Percentiles rank a stretch among this genome's conserved stretches.
Conservation (phyloP, 2,329 filamentous ascomycete genomes). For the Remersonia thermophila region DNA sequence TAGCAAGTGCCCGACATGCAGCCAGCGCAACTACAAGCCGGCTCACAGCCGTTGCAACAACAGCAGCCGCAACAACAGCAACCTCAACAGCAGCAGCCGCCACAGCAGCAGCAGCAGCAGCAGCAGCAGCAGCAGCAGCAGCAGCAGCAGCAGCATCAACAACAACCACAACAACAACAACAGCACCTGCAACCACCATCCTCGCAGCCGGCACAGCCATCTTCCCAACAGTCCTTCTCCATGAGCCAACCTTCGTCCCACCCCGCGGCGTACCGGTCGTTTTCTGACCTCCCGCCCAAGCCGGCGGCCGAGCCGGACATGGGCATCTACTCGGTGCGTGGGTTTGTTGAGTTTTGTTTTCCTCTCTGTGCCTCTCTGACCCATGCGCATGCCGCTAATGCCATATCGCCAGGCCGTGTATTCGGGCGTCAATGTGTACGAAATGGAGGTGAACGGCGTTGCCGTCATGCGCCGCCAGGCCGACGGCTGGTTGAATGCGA, state of each 20-base stretch:
- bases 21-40: conserved; percentile 17
- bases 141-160: conserved; percentile 7
- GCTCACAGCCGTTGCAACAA: conserved; percentile 16
- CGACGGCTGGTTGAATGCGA: conserved; percentile 95
- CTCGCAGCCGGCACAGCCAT: conserved; percentile 28
- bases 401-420: conserved; percentile 56
- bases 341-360: not conserved
- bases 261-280: conserved; percentile 30
- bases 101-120: too few relatives aligned
- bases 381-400: conserved; percentile 1
- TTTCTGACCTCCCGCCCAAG: conserved; percentile 26
- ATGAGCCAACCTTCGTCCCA: conserved; percentile 42
- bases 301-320: conserved; percentile 31
- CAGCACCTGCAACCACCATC: too few relatives aligned
- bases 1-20: conserved; percentile 10
- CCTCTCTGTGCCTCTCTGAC: conserved; percentile 1
- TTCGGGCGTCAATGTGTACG: conserved; percentile 91
- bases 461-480: conserved; percentile 92
- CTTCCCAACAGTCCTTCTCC: conserved; percentile 43
- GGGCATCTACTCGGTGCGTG: conserved; percentile 50
- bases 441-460: conserved; percentile 91
- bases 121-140: conserved; percentile 11
- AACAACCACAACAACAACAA: too few relatives aligned
- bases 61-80: conserved; percentile 4
- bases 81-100: too few relatives aligned